Evolutionary conservation across 768 basidiomycete genomes (phyloP), one percentile per base, ranked within the genome.

Genomic region (Lactarius sp.): DNA sequence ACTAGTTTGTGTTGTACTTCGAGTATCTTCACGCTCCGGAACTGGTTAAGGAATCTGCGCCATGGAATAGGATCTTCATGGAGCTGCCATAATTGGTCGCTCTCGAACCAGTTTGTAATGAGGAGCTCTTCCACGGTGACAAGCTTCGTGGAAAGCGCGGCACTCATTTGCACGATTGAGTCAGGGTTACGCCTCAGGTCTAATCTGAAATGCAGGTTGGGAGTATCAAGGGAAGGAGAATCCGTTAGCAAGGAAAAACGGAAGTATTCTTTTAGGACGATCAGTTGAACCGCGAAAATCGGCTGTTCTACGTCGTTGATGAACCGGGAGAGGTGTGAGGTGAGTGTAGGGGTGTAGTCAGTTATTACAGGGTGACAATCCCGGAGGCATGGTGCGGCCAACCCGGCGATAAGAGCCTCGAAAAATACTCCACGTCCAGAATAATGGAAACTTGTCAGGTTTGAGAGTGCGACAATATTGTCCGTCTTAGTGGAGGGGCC

Each of bases 341-440:
- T 9, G 18, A 20, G 1, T 0, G 1, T 3, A 2, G 7, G 12
- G 20, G 5, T 16, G 27, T n/a, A 4, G 22, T 20, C 1, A 12
- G 1, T 6, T 4, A 36, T 2, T 1, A 2, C 1, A 10, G 47
- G 1, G 7, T 47, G 0, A 13, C 39, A 18, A 33, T 44, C 20
- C 18, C 46, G 51, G 2, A 63, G 44, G 39, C 42, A 63, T 10
- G 56, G 61, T 6, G 42, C 50, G 13, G 42, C 2, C 16, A 62
- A 46, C 22, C 50, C 33, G 6, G 34, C 39, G 18, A 58, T 3
- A 2, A 63, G 51, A 13, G 8, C n/a, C 2, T 63, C 13, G 12
- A 63, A 52, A 6, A 18, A 39, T 33, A 0, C 3, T 2, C 12
- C 4, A 39, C 1, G 3, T 18, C 61, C 56, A 5, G 0, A 2